phyloP scores from a whole-genome alignment of 345 rosid species.

The Eucalyptus paniculata region DNA sequence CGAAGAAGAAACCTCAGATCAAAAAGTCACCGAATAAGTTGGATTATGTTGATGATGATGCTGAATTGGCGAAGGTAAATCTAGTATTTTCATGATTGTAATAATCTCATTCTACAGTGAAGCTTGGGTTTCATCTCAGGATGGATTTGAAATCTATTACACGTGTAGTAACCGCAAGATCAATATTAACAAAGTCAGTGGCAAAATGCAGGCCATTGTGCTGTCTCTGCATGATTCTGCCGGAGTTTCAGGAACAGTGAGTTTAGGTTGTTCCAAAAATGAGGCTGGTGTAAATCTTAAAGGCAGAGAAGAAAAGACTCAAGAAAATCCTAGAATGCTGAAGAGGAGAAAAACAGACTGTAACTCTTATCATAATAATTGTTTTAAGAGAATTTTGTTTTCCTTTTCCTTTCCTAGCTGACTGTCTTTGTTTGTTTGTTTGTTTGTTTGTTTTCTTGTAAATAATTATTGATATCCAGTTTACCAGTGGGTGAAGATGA shows the following conservation, averaged over 20 bases:
- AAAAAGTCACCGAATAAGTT: slow-evolving; percentile 7
- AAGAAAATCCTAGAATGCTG: slow-evolving; percentile 5
- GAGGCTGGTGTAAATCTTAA: neutral
- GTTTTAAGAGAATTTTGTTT: neutral
- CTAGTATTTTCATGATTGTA: neutral
- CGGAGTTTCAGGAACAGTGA: neutral
- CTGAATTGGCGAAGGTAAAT: slow-evolving; percentile 5
- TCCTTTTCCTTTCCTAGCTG: neutral
- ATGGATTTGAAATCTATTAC: neutral
- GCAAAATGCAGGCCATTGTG: slow-evolving; percentile 48
- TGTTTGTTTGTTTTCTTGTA: neutral
- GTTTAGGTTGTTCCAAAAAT: slow-evolving; percentile 1
- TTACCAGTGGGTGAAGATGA: slow-evolving; percentile 59
- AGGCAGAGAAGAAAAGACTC: slow-evolving; percentile 14
- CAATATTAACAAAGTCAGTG: neutral
- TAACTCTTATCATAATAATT: neutral
- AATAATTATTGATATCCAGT: neutral
- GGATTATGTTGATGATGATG: slow-evolving; percentile 23
- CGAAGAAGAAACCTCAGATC: slow-evolving; percentile 19
- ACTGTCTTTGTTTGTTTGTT: neutral
- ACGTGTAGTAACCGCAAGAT: neutral
- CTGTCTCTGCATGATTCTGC: slow-evolving; percentile 49
- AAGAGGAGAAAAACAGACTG: slow-evolving; percentile 47
- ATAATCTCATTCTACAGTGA: neutral
- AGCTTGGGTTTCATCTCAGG: neutral